These are phyloP conservation scores for Raphanus sativus DNA, from an alignment of 345 rosid genomes.

Conservation along the genomic window DNA sequence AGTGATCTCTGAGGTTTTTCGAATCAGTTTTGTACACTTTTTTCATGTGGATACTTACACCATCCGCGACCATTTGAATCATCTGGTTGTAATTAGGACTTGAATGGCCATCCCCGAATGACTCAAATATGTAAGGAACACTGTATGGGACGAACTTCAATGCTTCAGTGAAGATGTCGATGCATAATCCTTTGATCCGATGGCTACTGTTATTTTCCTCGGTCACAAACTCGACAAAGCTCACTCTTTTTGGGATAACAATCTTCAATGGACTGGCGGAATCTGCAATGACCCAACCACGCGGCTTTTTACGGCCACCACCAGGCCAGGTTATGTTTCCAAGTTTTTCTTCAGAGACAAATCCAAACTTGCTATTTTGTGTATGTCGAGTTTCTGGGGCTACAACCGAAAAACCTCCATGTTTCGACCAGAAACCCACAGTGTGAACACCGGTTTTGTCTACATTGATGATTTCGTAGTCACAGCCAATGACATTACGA, in stretches of 20 bases:
- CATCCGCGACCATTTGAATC: conserved; percentile 48
- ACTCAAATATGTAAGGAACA: conserved; percentile 64
- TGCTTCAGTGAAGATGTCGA: conserved; percentile 76
- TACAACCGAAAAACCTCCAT: conserved; percentile 53
- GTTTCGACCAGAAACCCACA: conserved; percentile 73
- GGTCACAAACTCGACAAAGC: conserved; percentile 72
- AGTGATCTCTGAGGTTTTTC: conserved; percentile 22
- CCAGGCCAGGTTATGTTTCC: conserved; percentile 74
- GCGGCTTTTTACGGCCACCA: conserved; percentile 62
- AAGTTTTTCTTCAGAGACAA: conserved; percentile 54
- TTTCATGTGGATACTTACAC: conserved; percentile 53
- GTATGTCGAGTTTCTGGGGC: conserved; percentile 45
- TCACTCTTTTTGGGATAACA: conserved; percentile 75
- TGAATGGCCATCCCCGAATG: conserved; percentile 64
- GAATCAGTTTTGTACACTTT: background rate
- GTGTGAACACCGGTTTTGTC: conserved; percentile 40
- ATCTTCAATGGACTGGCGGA: conserved; percentile 64
- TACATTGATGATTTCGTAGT: conserved; percentile 78
- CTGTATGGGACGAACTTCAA: conserved; percentile 62
- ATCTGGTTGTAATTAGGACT: conserved; percentile 67
- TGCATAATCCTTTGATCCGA: conserved; percentile 62
- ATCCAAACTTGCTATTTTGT: conserved; percentile 19
- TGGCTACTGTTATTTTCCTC: conserved; percentile 50
- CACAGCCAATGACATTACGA: conserved; percentile 46
- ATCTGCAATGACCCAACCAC: conserved; percentile 71